phyloP scores from a whole-genome alignment of 177 flowering plant genomes.

The Vitis hybrid region DNA sequence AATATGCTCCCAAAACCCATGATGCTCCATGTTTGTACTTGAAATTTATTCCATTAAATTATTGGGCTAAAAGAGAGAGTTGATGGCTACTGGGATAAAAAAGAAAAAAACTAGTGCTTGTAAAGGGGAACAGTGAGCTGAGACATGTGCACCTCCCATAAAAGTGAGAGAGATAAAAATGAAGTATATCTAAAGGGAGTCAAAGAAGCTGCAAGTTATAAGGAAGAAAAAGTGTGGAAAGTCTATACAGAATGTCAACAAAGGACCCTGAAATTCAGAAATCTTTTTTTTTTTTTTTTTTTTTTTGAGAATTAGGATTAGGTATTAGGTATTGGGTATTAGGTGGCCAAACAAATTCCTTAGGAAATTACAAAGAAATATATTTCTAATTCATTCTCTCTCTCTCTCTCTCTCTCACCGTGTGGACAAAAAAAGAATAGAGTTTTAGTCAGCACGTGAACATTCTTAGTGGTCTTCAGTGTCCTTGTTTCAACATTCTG shows the following conservation, averaged over 20 bases:
- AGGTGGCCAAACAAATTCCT: slow-evolving; percentile 21
- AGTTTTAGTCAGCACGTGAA: slow-evolving; percentile 14
- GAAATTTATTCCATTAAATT: too few species aligned
- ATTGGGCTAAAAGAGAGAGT: too few species aligned
- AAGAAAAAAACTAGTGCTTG: too few species aligned
- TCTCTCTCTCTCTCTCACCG: background rate
- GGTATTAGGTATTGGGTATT: slow-evolving; percentile 14
- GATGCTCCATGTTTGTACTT: too few species aligned
- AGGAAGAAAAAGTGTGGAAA: background rate
- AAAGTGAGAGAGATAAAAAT: too few species aligned
- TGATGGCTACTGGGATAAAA: too few species aligned
- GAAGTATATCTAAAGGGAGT: background rate
- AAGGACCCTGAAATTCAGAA: slow-evolving; percentile 10
- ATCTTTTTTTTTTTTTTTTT: background rate
- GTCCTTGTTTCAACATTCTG: background rate
- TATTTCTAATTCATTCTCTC: background rate
- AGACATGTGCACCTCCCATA: too few species aligned
- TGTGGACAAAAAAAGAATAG: background rate
- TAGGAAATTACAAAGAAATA: background rate
- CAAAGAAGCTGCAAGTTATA: slow-evolving; percentile 4
- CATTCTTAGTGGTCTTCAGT: slow-evolving; percentile 5
- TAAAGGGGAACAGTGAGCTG: too few species aligned
- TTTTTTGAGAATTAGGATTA: background rate
- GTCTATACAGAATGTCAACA: slow-evolving; percentile 14
- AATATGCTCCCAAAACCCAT: too few species aligned